Base-by-base conservation (phyloP, 192 early-diverging fungal genomes). In the Rhizophagus prolifer region DNA sequence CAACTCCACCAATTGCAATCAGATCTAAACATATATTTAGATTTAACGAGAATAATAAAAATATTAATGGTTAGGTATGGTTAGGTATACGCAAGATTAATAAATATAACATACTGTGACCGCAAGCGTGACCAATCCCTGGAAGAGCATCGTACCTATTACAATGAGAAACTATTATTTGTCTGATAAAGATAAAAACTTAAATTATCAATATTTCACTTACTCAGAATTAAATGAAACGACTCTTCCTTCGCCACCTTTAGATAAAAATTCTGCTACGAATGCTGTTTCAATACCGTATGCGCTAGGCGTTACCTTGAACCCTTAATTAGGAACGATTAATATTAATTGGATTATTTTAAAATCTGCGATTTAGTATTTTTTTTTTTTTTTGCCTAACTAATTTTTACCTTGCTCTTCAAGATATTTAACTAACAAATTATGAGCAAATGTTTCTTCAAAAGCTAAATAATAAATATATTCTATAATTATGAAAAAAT, bases 251-350 rank as follows among this genome's bases (percentile, higher is more conserved):
- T 58, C 85, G n/a, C n/a, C n/a, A n/a, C n/a, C n/a, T n/a, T n/a
- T n/a, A n/a, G n/a, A n/a, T n/a, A n/a, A n/a, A n/a, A 85, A 92
- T 54, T 90, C 88, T 10, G 94, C 92, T 28, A 90, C 78, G 78
- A 96, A 96, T 0, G 92, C 91, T 1, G 94, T 96, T 58, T 88
- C 82, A 19, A 96, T 72, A 0, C 86, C 91, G 80, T 73, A 91
- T 6, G 87, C 90, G 12, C 84, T 65, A 2, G 84, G 87, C n/a
- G 85, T 84, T 25, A 95, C 85, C 1, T 73, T 36, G 74, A 92
- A 95, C 16, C 91, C 92, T 31, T 63, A 89, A 81, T 34, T 70
- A 50, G 47, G 13, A 38, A 38, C 47, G 16, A 50, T 2, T 47
- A 47, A 8, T 38, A 38, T 13, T 47, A 31, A 31, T 38, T 38